These are phyloP conservation scores for Russula virescens DNA, from an alignment of 768 basidiomycete species.

Conservation along the genomic window DNA sequence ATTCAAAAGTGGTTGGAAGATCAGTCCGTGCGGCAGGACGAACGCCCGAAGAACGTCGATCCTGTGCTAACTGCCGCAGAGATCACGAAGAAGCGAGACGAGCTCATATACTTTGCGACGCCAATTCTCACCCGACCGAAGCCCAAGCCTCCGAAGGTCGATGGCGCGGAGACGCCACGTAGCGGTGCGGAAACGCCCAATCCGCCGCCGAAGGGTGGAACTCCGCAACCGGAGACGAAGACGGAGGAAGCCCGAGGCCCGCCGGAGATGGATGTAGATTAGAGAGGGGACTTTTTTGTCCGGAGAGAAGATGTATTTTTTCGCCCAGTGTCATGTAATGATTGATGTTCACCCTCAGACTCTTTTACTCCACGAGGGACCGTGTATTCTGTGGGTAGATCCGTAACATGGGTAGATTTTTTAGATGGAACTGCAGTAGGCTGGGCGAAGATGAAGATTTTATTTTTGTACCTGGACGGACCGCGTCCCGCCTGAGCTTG, in stretches of 20 bases:
- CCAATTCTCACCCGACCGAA: conserved; percentile 91
- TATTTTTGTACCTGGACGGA: too few relatives aligned
- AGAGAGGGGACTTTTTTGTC: conserved; percentile 26
- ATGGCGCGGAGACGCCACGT: conserved; percentile 71
- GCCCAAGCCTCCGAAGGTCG: conserved; percentile 72
- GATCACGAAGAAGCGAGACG: conserved; percentile 87
- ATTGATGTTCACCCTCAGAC: neutral
- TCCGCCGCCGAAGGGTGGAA: conserved; percentile 34
- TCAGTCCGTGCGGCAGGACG: conserved; percentile 78
- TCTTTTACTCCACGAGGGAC: neutral
- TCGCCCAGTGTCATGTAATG: conserved; percentile 6
- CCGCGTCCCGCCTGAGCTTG: too few relatives aligned
- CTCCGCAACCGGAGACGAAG: conserved; percentile 33
- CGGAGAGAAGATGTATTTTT: conserved; percentile 1
- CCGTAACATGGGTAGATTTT: conserved; percentile 4
- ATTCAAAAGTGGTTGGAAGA: conserved; percentile 96
- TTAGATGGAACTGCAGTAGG: too few relatives aligned
- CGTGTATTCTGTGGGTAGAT: neutral
- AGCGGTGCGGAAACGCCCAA: conserved; percentile 53
- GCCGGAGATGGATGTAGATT: conserved; percentile 83
- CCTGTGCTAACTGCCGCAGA: conserved; percentile 77
- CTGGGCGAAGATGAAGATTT: too few relatives aligned
- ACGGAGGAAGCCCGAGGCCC: conserved; percentile 38
- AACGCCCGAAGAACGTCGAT: conserved; percentile 84
- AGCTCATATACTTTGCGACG: conserved; percentile 81